Evolutionary conservation across 2,329 filamentous ascomycete species (phyloP), one percentile per base, ranked within the genome.

Genomic region (Fusarium albosuccineum): DNA sequence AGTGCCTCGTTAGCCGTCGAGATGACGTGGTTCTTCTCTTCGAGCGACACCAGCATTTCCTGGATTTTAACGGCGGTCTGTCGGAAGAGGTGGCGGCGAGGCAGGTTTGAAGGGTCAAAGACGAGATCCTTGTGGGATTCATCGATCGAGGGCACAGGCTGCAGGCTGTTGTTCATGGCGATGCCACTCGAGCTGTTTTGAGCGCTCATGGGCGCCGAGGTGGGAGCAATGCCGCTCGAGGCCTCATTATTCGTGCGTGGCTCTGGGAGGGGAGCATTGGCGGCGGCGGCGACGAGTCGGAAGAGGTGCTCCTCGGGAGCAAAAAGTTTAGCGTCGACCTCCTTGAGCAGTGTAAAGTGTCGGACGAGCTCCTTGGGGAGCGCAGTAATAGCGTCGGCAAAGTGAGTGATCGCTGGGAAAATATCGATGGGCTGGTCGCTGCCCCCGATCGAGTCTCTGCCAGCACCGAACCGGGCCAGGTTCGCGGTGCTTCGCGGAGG

Each of bases 11-110:
- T 96, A 56, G 96, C 95, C 14, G 95, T 97, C 37, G 92, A 91
- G 58, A 98, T 91, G 71, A 99, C 96, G 71, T 97, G 94, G 70
- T 97, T 97, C 81, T 99, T 99, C 81, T 99, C 96, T 75, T 99
- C 96, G 37, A 98, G 86, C 2, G 94, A 95, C 48, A 93, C 89
- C 44, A 98, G 88, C 84, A 98, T 92, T 71, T 94, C 92, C 68
- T 91, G 88, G 53, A 97, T 90, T 68, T 92, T 91, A 72, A 89
- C 85, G 37, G 93, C 90, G 54, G 95, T 89, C 62, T 93, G 90
- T 72, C 90, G 88, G 76, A 95, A 97, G 41, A 94, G 83, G 73
- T 91, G 87, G 68, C 93, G 89, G 67, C 90, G 88, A 53, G 85
- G 86, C 42, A 91, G 77, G 73, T 91, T 90, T 71, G 82, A 82